These are phyloP conservation scores for Alnus rubra DNA, from an alignment of 306 rosid species.

Conservation along the genomic window DNA sequence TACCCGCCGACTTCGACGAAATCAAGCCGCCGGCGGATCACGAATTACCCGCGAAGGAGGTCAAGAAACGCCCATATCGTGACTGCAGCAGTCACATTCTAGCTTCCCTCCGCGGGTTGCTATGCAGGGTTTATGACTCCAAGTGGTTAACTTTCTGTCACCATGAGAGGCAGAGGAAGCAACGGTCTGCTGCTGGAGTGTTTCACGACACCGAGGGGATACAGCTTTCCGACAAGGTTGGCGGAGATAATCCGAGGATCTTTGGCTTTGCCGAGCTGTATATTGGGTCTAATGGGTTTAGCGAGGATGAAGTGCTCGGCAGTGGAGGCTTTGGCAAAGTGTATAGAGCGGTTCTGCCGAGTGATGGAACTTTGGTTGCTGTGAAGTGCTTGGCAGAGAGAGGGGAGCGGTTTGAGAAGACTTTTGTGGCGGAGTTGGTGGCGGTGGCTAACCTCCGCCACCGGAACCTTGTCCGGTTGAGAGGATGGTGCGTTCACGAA, in stretches of 20 bases:
- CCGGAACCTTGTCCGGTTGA: slow-evolving; percentile 78
- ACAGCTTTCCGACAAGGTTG: slow-evolving; percentile 59
- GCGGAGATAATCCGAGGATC: slow-evolving; percentile 77
- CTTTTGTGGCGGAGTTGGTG: slow-evolving; percentile 74
- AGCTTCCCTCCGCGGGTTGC: slow-evolving; percentile 45
- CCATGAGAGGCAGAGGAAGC: slow-evolving; percentile 19
- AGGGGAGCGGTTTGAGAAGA: slow-evolving; percentile 84
- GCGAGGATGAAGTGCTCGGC: slow-evolving; percentile 70
- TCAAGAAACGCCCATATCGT: slow-evolving; percentile 21
- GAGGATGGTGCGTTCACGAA: slow-evolving; percentile 95
- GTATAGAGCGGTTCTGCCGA: slow-evolving; percentile 73
- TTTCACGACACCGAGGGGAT: slow-evolving; percentile 88
- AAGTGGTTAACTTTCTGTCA: slow-evolving; percentile 37
- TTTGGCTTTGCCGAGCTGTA: slow-evolving; percentile 87
- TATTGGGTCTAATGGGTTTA: slow-evolving; percentile 83
- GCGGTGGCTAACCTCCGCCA: slow-evolving; percentile 97
- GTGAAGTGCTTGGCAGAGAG: slow-evolving; percentile 83
- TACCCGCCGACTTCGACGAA: slow-evolving; percentile 61
- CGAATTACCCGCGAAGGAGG: slow-evolving; percentile 31
- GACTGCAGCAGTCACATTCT: slow-evolving; percentile 51
- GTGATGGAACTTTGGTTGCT: slow-evolving; percentile 91
- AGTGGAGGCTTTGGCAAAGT: slow-evolving; percentile 94
- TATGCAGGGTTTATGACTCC: slow-evolving; percentile 36
- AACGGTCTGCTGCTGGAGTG: slow-evolving; percentile 15
- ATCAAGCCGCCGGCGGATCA: slow-evolving; percentile 34